Conservation (phyloP, 176 grass and related monocot species). For the barley (Hordeum vulgare) region MorexV3_pseudomolecules_assembly NC_058520.1:536464826-536465325, state of each 20-base stretch:
- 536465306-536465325: background rate
- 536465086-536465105: background rate
- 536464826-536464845: too few species aligned
- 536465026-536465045: background rate
- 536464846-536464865: background rate
- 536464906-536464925: background rate
- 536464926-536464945: background rate
- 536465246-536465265: conserved; percentile 24
- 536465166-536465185: conserved; percentile 49
- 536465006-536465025: background rate
- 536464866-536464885: background rate
- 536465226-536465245: conserved; percentile 83
- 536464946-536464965: background rate
- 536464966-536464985: background rate
- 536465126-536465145: background rate
- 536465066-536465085: background rate
- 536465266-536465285: background rate
- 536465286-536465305: background rate
- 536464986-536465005: background rate
- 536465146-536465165: conserved; percentile 20
- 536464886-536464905: background rate
- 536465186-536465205: conserved; percentile 67
- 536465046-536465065: conserved; percentile 9
- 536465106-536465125: conserved; percentile 32
- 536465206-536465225: conserved; percentile 82